Percentiles rank a stretch among this genome's conserved stretches.
phyloP scores from a whole-genome alignment of 177 flowering plant species.

The Telopea speciosissima region DNA sequence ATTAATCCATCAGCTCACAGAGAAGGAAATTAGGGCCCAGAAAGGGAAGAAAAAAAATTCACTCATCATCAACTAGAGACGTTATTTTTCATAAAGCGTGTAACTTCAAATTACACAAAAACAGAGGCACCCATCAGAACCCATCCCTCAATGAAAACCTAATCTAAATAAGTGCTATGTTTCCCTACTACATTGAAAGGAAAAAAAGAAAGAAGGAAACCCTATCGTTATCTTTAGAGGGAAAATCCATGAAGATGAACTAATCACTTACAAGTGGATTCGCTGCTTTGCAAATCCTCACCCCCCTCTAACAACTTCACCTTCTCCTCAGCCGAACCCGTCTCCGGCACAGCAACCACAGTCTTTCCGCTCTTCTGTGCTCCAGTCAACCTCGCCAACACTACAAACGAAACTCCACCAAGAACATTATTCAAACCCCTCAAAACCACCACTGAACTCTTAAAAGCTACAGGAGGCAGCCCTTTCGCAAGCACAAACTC shows the following conservation, averaged over 20 bases:
- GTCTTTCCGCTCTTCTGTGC: not conserved
- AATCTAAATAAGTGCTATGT: not conserved
- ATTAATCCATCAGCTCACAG: no score
- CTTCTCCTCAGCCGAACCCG: not conserved
- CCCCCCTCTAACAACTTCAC: not conserved
- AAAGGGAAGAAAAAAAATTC: not conserved
- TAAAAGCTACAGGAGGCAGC: not conserved
- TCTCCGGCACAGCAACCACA: not conserved
- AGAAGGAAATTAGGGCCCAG: no score
- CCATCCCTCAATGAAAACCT: not conserved
- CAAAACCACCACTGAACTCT: slow-evolving; percentile 2
- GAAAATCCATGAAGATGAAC: not conserved
- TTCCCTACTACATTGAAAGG: not conserved
- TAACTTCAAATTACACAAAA: not conserved
- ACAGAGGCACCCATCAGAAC: not conserved
- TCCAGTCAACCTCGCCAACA: slow-evolving; percentile 1
- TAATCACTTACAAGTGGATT: not conserved
- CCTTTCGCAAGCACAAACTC: not conserved
- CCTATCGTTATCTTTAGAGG: not conserved
- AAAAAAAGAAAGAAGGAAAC: not conserved
- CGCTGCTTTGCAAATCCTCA: not conserved
- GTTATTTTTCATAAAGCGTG: not conserved
- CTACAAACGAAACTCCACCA: not conserved
- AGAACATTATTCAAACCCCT: not conserved
- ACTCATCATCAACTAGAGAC: not conserved